Evolutionary conservation across 345 rosid species (phyloP).

Genomic region (Populus euphratica): DNA sequence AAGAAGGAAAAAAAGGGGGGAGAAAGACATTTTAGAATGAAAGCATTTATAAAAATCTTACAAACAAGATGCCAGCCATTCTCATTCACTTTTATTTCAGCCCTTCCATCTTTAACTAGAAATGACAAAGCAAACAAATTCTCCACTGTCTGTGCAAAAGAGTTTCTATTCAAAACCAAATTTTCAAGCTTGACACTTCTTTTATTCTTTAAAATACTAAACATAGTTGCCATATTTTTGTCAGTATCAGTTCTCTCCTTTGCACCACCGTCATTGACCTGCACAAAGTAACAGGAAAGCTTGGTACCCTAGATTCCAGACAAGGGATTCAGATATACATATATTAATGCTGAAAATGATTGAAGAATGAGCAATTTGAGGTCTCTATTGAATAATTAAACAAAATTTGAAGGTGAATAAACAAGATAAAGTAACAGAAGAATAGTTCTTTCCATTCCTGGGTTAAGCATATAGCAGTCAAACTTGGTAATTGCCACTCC

Average conservation of each 20-base stretch:
- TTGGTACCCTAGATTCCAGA: not conserved
- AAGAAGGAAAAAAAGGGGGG: not conserved
- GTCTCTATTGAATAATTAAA: not conserved
- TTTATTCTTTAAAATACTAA: constrained; percentile 36
- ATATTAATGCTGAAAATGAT: not conserved
- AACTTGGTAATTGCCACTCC: too few species aligned
- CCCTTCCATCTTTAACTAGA: constrained; percentile 51
- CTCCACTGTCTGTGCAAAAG: constrained; percentile 52
- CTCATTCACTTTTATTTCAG: constrained; percentile 30
- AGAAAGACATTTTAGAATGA: not conserved
- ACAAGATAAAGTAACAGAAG: not conserved
- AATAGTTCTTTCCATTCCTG: not conserved
- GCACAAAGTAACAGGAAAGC: constrained; percentile 7
- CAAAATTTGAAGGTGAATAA: not conserved
- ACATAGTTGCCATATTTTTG: constrained; percentile 38
- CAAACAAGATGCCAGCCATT: constrained; percentile 40
- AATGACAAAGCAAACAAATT: constrained; percentile 51
- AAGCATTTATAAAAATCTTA: constrained; percentile 20
- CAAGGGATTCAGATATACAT: not conserved
- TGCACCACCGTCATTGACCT: constrained; percentile 25
- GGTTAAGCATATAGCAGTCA: not conserved
- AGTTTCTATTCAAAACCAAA: constrained; percentile 38
- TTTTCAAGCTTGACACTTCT: constrained; percentile 37
- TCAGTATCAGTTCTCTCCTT: constrained; percentile 31
- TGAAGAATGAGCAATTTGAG: not conserved